Conservation (phyloP, 495 filamentous ascomycete genomes). For the Neurospora terricola region DNA sequence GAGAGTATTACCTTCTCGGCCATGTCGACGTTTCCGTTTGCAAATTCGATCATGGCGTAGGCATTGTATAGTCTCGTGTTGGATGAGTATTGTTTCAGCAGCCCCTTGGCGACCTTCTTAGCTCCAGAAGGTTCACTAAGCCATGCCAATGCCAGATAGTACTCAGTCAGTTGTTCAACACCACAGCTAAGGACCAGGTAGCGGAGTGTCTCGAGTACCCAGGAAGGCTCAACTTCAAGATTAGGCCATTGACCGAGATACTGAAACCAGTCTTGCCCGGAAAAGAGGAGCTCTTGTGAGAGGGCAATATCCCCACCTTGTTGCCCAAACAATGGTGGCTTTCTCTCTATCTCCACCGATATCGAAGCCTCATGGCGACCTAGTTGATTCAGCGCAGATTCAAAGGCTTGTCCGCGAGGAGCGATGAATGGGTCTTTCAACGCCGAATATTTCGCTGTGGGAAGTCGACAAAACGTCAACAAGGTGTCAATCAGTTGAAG, state of each 20-base stretch:
- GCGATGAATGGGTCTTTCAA: constrained; percentile 30
- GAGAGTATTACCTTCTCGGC: constrained; percentile 58
- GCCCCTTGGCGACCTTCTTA: constrained; percentile 59
- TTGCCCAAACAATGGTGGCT: constrained; percentile 25
- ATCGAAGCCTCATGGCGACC: neutral
- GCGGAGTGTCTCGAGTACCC: constrained; percentile 45
- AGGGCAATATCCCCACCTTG: constrained; percentile 21
- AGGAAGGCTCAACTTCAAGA: constrained; percentile 30
- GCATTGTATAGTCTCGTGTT: constrained; percentile 66
- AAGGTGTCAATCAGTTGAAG: constrained; percentile 52
- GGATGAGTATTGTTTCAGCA: constrained; percentile 57
- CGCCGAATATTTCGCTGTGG: constrained; percentile 27
- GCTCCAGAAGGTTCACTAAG: constrained; percentile 43
- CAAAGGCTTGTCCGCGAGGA: constrained; percentile 3
- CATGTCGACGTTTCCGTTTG: constrained; percentile 40
- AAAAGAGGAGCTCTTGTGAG: constrained; percentile 30
- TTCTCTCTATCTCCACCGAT: constrained; percentile 10
- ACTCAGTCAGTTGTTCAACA: constrained; percentile 53
- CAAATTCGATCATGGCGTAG: constrained; percentile 63
- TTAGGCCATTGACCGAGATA: constrained; percentile 18
- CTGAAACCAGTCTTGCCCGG: constrained; percentile 26
- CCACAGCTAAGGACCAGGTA: constrained; percentile 35
- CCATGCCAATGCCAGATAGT: constrained; percentile 60
- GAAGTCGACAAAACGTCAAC: constrained; percentile 58
- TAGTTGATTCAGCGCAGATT: neutral